A percentile compares a stretch with the other conserved stretches of the same genome.
These are phyloP conservation scores for Vigna angularis DNA, from an alignment of 306 rosid species.

Conservation along the genomic window DNA sequence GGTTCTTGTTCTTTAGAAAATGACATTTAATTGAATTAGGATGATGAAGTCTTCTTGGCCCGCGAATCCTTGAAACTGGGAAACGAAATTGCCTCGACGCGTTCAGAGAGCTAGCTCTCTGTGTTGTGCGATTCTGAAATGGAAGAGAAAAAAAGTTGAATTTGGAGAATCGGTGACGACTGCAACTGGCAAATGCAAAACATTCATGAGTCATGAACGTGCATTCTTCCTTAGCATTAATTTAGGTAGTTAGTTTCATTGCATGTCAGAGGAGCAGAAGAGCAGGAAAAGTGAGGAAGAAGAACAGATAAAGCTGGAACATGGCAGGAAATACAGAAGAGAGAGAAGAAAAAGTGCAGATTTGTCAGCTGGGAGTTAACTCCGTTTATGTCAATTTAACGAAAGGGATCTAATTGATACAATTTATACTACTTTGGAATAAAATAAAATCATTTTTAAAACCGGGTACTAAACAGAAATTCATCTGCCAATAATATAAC, in stretches of 20 bases:
- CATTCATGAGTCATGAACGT: slow-evolving; percentile 20
- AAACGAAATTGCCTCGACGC: slow-evolving; percentile 33
- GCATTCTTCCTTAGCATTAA: slow-evolving; percentile 29
- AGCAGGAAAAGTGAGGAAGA: no score
- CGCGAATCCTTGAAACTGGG: slow-evolving; percentile 18
- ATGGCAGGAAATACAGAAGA: no score
- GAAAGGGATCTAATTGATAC: no score
- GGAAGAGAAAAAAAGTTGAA: slow-evolving; percentile 8
- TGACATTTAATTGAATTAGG: neutral
- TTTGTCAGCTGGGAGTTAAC: no score
- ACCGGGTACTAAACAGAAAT: no score
- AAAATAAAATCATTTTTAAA: no score
- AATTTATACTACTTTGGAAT: no score
- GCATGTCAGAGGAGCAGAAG: neutral
- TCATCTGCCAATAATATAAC: no score
- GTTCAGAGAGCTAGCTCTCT: neutral
- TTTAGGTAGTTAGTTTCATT: slow-evolving; percentile 44
- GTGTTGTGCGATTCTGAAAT: neutral
- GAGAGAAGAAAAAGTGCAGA: no score
- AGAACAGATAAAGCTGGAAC: no score
- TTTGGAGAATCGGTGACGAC: neutral
- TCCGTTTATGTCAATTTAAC: no score
- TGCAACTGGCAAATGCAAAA: neutral
- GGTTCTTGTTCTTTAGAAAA: slow-evolving; percentile 6
- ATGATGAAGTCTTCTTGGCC: slow-evolving; percentile 8